phyloP scores from a whole-genome alignment of 169 alveolate genomes.

The Amoebophrya sp. region DNA sequence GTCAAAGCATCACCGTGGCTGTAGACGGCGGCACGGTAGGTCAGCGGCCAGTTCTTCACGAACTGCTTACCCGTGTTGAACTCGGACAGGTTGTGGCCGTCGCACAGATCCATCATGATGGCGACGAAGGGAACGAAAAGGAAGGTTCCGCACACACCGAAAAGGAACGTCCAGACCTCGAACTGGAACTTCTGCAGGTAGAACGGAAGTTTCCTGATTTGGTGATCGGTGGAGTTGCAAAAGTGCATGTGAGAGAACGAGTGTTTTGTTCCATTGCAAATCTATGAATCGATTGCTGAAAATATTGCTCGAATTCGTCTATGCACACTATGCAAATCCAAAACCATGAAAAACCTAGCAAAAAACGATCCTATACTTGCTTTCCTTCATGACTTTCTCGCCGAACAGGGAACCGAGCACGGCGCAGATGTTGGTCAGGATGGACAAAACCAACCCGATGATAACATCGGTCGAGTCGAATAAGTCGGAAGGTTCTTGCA shows the following conservation, averaged over 20 bases:
- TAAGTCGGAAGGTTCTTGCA: neutral
- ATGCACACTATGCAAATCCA: too few species aligned
- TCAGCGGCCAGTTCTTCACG: slow-evolving; percentile 16
- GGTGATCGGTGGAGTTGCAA: neutral
- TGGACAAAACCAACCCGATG: neutral
- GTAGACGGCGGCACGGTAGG: slow-evolving; percentile 25
- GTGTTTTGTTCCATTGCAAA: too few species aligned
- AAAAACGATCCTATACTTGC: neutral
- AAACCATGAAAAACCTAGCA: too few species aligned
- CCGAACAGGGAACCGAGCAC: slow-evolving; percentile 4
- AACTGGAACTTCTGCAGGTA: slow-evolving; percentile 19
- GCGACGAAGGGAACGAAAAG: neutral
- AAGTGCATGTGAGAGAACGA: too few species aligned
- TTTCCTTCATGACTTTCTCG: slow-evolving; percentile 9
- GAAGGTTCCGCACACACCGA: neutral
- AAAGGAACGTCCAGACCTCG: neutral
- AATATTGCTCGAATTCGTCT: too few species aligned
- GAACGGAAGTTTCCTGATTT: neutral
- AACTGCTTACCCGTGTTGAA: neutral
- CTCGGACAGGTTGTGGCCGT: neutral
- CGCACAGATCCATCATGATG: neutral
- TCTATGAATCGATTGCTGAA: too few species aligned
- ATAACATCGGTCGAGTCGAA: neutral
- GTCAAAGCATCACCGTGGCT: neutral
- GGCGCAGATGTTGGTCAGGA: slow-evolving; percentile 9